Conservation (phyloP, 345 rosid species). For the Brassica juncea region DNA sequence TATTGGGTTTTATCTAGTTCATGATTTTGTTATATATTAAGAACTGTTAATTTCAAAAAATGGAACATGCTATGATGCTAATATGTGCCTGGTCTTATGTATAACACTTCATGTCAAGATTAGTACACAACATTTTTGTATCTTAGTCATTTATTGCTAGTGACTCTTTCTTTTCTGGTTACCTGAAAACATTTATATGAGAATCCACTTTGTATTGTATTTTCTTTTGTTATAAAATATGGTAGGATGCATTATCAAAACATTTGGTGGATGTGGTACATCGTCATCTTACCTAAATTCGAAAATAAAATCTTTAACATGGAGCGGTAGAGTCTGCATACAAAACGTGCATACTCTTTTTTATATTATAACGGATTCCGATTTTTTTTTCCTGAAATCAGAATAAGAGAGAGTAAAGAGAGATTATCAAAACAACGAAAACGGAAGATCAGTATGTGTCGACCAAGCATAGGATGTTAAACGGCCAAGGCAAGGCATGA, state of each 20-base stretch:
- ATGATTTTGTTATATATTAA: background rate
- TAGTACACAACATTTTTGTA: background rate
- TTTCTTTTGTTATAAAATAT: too few species aligned
- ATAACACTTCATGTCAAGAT: background rate
- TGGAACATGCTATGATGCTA: background rate
- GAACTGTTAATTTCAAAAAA: background rate
- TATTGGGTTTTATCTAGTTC: conserved; percentile 1
- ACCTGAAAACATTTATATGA: too few species aligned
- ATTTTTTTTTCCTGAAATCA: background rate
- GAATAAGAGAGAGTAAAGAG: background rate
- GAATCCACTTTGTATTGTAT: too few species aligned
- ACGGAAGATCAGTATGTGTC: conserved; percentile 19
- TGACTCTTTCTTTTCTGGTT: too few species aligned
- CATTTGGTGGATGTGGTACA: too few species aligned
- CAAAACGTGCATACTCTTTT: background rate
- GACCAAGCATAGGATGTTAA: conserved; percentile 22
- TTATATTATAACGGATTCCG: background rate
- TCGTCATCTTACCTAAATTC: too few species aligned
- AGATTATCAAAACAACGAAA: background rate
- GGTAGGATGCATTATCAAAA: too few species aligned
- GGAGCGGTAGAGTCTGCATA: background rate
- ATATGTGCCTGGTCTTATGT: background rate
- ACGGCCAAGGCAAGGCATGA: conserved; percentile 27
- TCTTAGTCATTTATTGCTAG: too few species aligned
- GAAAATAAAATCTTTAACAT: background rate